These are phyloP conservation scores for Phytophthora niederhauseri DNA, from an alignment of 352 stramenopile species.

Conservation along the genomic window DNA sequence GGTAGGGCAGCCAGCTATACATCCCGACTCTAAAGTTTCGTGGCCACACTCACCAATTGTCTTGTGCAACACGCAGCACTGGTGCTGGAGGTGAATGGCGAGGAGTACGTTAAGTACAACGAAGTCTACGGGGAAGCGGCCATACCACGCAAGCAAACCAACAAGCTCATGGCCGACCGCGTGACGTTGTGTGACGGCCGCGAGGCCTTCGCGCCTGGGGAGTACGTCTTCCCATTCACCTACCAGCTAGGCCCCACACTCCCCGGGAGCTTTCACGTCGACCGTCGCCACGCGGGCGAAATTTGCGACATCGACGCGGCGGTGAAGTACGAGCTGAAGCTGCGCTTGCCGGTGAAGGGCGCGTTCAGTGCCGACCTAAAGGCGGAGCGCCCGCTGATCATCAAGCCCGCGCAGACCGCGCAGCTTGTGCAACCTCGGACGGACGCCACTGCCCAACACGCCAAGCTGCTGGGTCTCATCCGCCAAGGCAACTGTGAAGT, in stretches of 20 bases:
- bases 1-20: background rate
- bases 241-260: constrained; percentile 27
- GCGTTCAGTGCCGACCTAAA: constrained; percentile 25
- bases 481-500: constrained; percentile 30
- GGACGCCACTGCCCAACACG: constrained; percentile 14
- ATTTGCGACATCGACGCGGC: constrained; percentile 37
- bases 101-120: constrained; percentile 39
- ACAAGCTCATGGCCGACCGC: constrained; percentile 29
- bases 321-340: constrained; percentile 35
- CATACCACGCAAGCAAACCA: constrained; percentile 19
- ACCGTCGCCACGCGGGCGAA: constrained; percentile 20
- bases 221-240: constrained; percentile 39
- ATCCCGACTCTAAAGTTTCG: background rate
- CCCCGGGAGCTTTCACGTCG: constrained; percentile 29
- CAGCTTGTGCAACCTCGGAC: constrained; percentile 23
- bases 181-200: constrained; percentile 50
- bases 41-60: background rate
- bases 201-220: constrained; percentile 49
- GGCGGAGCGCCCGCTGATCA: constrained; percentile 10
- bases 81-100: constrained; percentile 29
- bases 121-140: constrained; percentile 27
- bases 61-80: constrained; percentile 22
- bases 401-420: constrained; percentile 20
- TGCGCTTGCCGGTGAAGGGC: constrained; percentile 29
- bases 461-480: constrained; percentile 32